phyloP scores from a whole-genome alignment of 805 yeast genomes.

The Myxozyma udenii region DNA sequence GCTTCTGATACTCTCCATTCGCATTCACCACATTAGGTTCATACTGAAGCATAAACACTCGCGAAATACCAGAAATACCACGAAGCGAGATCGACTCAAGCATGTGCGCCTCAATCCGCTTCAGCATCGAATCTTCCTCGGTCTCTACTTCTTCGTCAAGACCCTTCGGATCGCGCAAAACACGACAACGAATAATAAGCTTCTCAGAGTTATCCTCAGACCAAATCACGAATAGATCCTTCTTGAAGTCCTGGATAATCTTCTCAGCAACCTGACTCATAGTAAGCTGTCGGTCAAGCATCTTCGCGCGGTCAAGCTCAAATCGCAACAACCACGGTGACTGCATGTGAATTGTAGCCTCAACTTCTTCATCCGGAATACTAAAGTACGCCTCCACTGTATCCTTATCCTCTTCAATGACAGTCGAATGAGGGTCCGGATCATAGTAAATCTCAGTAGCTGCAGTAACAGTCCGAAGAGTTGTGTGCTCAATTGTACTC shows the following conservation, averaged over 20 bases:
- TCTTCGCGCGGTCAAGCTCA: constrained; percentile 96
- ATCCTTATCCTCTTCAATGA: constrained; percentile 93
- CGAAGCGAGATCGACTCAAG: constrained; percentile 88
- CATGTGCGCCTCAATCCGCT: constrained; percentile 94
- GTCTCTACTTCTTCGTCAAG: constrained; percentile 84
- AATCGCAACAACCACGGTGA: constrained; percentile 97
- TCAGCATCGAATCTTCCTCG: constrained; percentile 94
- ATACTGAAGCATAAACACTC: constrained; percentile 63
- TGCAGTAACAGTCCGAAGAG: constrained; percentile 90
- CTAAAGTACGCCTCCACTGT: constrained; percentile 97
- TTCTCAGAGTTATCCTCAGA: constrained; percentile 98
- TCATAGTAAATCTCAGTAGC: constrained; percentile 96
- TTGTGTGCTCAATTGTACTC: constrained; percentile 95
- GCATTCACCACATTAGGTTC: constrained; percentile 47
- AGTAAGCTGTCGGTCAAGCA: constrained; percentile 95
- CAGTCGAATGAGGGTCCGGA: constrained; percentile 97
- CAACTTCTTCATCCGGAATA: constrained; percentile 96
- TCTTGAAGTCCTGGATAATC: constrained; percentile 87
- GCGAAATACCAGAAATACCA: constrained; percentile 91
- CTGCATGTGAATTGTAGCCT: constrained; percentile 87
- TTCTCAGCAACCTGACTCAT: constrained; percentile 98
- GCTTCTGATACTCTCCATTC: constrained; percentile 82
- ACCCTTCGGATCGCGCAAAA: constrained; percentile 91
- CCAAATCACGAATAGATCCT: constrained; percentile 96
- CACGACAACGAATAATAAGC: constrained; percentile 95